Conservation (phyloP, 805 yeast genomes). For the Martiniozyma abietophila region DNA sequence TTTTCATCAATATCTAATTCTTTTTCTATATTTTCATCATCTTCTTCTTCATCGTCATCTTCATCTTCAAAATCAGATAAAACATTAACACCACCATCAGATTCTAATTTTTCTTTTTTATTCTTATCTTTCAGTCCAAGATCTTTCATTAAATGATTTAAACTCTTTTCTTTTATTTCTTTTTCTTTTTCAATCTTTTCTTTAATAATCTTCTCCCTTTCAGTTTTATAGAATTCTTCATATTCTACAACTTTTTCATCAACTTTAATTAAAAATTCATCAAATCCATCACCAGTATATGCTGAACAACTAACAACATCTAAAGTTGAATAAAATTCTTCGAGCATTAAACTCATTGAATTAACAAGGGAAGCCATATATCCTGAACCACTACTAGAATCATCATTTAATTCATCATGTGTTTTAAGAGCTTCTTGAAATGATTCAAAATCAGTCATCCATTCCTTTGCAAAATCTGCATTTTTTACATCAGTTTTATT, state of each 20-base stretch:
- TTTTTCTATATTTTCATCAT: conserved; percentile 37
- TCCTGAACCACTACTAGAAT: conserved; percentile 57
- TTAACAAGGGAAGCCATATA: conserved; percentile 92
- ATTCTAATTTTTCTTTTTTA: conserved; percentile 13
- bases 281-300: conserved; percentile 90
- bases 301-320: conserved; percentile 93
- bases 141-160: conserved; percentile 75
- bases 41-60: conserved; percentile 36
- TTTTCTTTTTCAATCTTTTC: conserved; percentile 72
- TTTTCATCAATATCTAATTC: conserved; percentile 39
- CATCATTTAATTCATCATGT: conserved; percentile 59
- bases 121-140: conserved; percentile 56
- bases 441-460: conserved; percentile 95
- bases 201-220: conserved; percentile 72
- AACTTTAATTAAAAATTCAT: conserved; percentile 77
- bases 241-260: conserved; percentile 84
- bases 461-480: conserved; percentile 81
- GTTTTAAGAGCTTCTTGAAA: conserved; percentile 71
- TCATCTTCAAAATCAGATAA: conserved; percentile 36
- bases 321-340: conserved; percentile 87
- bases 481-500: conserved; percentile 87
- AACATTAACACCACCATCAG: conserved; percentile 35
- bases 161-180: conserved; percentile 57
- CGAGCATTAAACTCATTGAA: conserved; percentile 92
- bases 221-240: conserved; percentile 71